Base-by-base conservation (phyloP, 345 rosid species). In the Zanthoxylum bungeanum region DNA sequence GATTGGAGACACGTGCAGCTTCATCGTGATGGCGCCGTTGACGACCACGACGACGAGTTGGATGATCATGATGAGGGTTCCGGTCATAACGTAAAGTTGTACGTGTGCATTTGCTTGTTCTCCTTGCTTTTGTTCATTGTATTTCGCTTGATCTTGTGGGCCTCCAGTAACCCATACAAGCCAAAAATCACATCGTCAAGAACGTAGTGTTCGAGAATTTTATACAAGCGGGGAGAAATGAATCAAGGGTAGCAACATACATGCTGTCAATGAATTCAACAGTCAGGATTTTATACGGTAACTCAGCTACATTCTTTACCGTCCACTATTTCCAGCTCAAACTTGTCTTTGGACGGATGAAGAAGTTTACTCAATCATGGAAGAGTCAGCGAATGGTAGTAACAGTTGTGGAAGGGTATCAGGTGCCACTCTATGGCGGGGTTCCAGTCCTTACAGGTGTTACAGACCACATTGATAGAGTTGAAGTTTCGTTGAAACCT, bases 221-320 rank as follows among this genome's bases (percentile, higher is more conserved):
- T 60, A 73, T 92, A 24, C 98, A 94, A 66, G 97, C 98, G 1
- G 98, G 98, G 76, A 94, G 60, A 58, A 97, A 94, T 74, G 70
- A 39, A 42, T 75, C 92, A 3, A 97, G 98, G 52, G 95, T 94
- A 68, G 86, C 97, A 42, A 94, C 98, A 42, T 97, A 94, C 66
- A 94, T 94, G 98, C 71, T 94, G 50, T 73, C 98, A 9, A 57
- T 94, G 55, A 94, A 94, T 74, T 90, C 97, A 21, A 92, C 98
- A 87, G 98, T 94, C 59, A 87, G 72, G 92, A 83, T 94, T 67
- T 82, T 79, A 33, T 94, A 89, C 87, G 74, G 83, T 53, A 94
- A 94, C 61, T 91, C 97, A 3, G 92, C 89, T 3, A 86, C 93
- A 1, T 94, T 94, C 76, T 94, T 84, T 63, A 84, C 95, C 82